Evolutionary conservation across 2,329 filamentous ascomycete species (phyloP).

Genomic region (Aureobasidium sp.): DNA sequence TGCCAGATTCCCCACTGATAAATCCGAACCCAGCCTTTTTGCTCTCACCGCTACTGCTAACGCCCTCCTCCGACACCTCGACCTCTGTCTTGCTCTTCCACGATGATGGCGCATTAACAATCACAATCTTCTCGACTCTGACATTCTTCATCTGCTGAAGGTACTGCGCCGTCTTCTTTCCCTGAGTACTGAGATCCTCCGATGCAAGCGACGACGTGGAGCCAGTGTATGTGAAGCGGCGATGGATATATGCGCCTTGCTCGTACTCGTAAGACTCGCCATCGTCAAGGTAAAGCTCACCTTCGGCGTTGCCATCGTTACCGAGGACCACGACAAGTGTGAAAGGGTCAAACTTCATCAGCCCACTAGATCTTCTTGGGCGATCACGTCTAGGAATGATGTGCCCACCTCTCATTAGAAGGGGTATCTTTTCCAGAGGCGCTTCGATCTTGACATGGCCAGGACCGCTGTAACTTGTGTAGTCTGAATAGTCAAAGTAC

Average conservation of each 20-base stretch:
- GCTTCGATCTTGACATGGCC: slow-evolving; percentile 68
- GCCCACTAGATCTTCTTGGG: slow-evolving; percentile 72
- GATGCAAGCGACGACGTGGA: slow-evolving; percentile 55
- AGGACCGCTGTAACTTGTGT: slow-evolving; percentile 63
- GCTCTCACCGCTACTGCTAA: slow-evolving; percentile 35
- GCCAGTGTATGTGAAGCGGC: slow-evolving; percentile 61
- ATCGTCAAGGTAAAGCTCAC: slow-evolving; percentile 85
- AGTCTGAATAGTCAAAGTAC: slow-evolving; percentile 96
- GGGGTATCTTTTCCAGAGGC: slow-evolving; percentile 76
- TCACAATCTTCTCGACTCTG: slow-evolving; percentile 71
- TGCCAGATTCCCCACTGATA: slow-evolving; percentile 43
- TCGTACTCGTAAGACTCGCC: slow-evolving; percentile 88
- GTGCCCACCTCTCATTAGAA: slow-evolving; percentile 89
- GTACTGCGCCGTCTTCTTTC: slow-evolving; percentile 63
- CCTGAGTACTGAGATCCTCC: slow-evolving; percentile 53
- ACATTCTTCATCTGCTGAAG: slow-evolving; percentile 73
- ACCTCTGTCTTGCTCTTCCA: slow-evolving; percentile 63
- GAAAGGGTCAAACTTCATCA: slow-evolving; percentile 94
- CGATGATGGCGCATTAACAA: slow-evolving; percentile 67
- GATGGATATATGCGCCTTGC: slow-evolving; percentile 80
- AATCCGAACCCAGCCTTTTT: slow-evolving; percentile 55
- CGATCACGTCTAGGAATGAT: slow-evolving; percentile 85
- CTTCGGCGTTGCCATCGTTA: slow-evolving; percentile 64
- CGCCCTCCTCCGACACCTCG: slow-evolving; percentile 55
- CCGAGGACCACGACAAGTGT: slow-evolving; percentile 74